Base-by-base conservation (phyloP, 2,329 filamentous ascomycete species). In the Phaeosphaeriaceae sp. region DNA sequence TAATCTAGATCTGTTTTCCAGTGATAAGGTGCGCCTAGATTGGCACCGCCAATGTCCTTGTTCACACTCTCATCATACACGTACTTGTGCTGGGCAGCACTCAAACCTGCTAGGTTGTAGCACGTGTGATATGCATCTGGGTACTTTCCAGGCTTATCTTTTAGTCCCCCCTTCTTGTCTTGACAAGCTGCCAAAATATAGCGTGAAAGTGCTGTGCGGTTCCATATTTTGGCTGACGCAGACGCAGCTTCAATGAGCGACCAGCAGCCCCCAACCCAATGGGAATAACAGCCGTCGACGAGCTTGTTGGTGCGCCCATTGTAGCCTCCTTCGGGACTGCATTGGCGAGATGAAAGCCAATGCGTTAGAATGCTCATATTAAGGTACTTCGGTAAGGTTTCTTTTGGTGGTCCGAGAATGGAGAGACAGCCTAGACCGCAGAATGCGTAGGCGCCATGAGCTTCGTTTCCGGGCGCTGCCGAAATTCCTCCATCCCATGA, bases 261-360 rank as follows among this genome's bases (percentile, higher is more conserved):
- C 90, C 92, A 99, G 77, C 92, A 97, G 46, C 89, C 89, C 46
- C 94, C 94, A 28, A 96, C 88, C 94, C 94, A 99, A 75, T 97
- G 93, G 71, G 90, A 96, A 77, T 99, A 99, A 77, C 94, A 99
- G 37, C 93, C 94, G 73, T 99, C 94, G 26, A 97, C 94, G 26
- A 99, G 82, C 77, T 99, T 99, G 80, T 97, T 97, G 21, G 93
- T 96, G 61, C 94, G 88, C 53, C 94, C 94, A 33, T 90, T 89
- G 68, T 96, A 92, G 29, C 94, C 94, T 57, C 92, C 92, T 73
- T 97, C 94, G 3, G 93, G 94, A 23, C 87, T 86, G 71, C 93
- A 89, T 74, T 99, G 94, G 51, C 92, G 87, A 36, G 90, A 86
- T 6, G 91, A 93, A 32, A 99, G 83, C 92, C 94, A 99, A 52